Base-by-base conservation (phyloP, 2,329 filamentous ascomycete species). In the Talaromyces sp. region DNA sequence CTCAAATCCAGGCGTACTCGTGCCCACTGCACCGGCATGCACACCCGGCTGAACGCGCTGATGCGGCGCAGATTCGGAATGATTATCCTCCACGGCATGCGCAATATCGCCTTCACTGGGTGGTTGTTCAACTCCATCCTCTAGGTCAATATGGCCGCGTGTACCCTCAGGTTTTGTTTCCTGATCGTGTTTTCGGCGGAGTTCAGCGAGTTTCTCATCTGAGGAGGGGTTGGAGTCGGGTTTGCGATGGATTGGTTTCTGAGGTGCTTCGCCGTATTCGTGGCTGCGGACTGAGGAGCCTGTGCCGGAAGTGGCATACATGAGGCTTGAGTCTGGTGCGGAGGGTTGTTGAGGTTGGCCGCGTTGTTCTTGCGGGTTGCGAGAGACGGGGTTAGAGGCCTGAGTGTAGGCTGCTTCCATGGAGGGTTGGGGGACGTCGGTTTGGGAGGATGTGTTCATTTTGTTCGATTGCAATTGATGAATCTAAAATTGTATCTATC, bases 51-150 rank as follows among this genome's bases (percentile, higher is more conserved):
- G 72, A 1, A 68, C 67, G 6, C 72, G 67, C 25, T 61, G 59
- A 12, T 67, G 65, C 62, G 68, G 66, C 33, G 39, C 35, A 37
- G 31, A 18, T 23, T 52, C 58, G 35, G 46, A 9, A 67, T 68
- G 44, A 28, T 72, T 71, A 0, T 65, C 66, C 39, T 70, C 39
- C 2, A 76, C 75, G 0, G 70, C 63, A 7, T 69, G 69, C 8
- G 73, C 74, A 52, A 77, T 75, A 28, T 71, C 68, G 1, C 74
- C 74, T 60, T 77, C 74, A 0, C 67, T 62, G 0, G 75, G 74
- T 58, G 76, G 74, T 56, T 74, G 68, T 61, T 77, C 75, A 3
- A 76, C 70, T 0, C 74, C 75, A 40, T 76, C 75, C 33, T 73
- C 71, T 2, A 70, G 60, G 55, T 76, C 73, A n/a, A 75, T 67